Base-by-base conservation (phyloP, 345 rosid genomes). In the Arabis alpina region DNA sequence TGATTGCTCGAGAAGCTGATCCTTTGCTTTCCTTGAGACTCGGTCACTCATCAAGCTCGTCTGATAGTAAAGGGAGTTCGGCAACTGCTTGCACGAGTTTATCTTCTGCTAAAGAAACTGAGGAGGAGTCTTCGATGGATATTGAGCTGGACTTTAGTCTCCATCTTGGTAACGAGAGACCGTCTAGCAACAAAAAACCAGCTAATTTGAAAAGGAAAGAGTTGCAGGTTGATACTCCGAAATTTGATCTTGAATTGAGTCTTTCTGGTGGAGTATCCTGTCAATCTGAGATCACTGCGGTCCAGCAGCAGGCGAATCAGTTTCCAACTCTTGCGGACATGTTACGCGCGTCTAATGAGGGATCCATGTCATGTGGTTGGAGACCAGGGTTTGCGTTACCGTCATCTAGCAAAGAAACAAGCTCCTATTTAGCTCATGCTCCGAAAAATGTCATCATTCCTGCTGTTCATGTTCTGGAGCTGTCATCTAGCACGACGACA, bases 1-100 rank as follows among this genome's bases (percentile, higher is more conserved):
- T 81, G 70, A 69, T 93, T 34, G 76, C 39, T 63, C 78, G 62
- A 49, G 76, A 80, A 78, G 81, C 65, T 79, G 91, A 86, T 71
- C 81, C 93, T 27, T 80, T 86, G 15, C 81, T 91, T 57, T 86
- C 86, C 50, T 95, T 91, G 64, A 86, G 93, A 63, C 79, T 94
- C 12, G 91, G 95, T 44, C 80, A 76, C 44, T 71, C 93, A 4
- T 63, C 91, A 10, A 89, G 97, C 78, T 91, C 99, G 50, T 91
- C 99, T 4, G 96, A 94, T 74, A 91, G 95, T 76, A 89, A 89
- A 80, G 96, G 84, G 50, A 91, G 97, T 76, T 84, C 96, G 1
- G 85, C 83, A 50, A 88, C 96, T 73, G 92, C 82, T 75, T 84
- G 87, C 77, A 84, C 89, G 43, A 76, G 83, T 39, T 74, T 81